These are phyloP conservation scores for Lactifluus hygrophoroides DNA, from an alignment of 768 basidiomycete genomes.

Conservation along the genomic window DNA sequence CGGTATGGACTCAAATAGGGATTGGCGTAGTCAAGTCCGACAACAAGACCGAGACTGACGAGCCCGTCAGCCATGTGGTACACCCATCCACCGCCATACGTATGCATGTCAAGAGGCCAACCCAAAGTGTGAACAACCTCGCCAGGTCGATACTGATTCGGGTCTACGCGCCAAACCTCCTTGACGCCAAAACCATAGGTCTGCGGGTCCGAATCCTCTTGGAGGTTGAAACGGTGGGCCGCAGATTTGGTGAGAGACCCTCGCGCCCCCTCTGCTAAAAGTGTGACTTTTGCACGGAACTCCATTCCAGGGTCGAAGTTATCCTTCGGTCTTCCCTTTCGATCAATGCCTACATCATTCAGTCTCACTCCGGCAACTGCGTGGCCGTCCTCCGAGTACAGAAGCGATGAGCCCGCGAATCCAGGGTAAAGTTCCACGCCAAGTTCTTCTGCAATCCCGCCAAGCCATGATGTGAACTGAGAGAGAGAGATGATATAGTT, in stretches of 20 bases:
- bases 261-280: conserved; percentile 93
- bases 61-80: conserved; percentile 95
- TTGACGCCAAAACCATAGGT: conserved; percentile 96
- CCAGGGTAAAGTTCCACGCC: conserved; percentile 97
- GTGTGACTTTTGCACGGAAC: conserved; percentile 84
- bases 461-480: conserved; percentile 84
- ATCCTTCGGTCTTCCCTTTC: conserved; percentile 65
- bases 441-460: conserved; percentile 68
- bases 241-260: conserved; percentile 81
- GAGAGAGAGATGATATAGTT: conserved; percentile 92
- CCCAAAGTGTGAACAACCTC: conserved; percentile 92
- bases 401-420: conserved; percentile 82
- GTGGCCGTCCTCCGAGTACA: conserved; percentile 55
- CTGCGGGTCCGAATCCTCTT: conserved; percentile 68
- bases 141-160: conserved; percentile 55
- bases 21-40: conserved; percentile 92
- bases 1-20: conserved; percentile 88
- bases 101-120: conserved; percentile 77
- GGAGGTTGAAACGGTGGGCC: conserved; percentile 63
- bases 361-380: conserved; percentile 76
- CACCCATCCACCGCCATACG: conserved; percentile 87
- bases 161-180: conserved; percentile 90
- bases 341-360: conserved; percentile 90
- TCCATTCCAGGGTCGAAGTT: conserved; percentile 95
- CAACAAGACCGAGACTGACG: conserved; percentile 83